Conservation (phyloP, 2,329 filamentous ascomycete species). For the Penicillium sp. region DNA sequence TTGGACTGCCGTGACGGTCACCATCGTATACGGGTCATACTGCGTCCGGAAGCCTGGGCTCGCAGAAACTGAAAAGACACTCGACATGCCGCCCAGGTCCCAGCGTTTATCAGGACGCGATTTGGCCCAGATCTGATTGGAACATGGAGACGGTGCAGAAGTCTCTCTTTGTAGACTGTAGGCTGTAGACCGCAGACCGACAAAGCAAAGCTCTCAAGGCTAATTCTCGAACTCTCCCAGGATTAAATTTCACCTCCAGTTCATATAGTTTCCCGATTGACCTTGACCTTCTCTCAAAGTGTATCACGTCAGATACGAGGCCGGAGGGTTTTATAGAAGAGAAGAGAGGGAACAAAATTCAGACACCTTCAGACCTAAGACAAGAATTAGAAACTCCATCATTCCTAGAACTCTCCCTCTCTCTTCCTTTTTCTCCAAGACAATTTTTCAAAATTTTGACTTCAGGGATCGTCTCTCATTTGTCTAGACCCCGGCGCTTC, state of each 20-base stretch:
- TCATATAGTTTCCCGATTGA: conserved; percentile 4
- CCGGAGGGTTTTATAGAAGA: background rate
- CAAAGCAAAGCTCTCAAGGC: background rate
- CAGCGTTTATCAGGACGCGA: background rate
- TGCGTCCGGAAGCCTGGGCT: background rate
- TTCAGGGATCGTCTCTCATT: conserved; percentile 4
- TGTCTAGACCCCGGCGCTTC: conserved; percentile 8
- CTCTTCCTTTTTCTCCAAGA: background rate
- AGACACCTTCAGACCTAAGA: no score
- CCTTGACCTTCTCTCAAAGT: background rate
- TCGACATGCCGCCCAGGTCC: conserved; percentile 5
- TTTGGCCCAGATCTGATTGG: background rate
- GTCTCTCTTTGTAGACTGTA: background rate
- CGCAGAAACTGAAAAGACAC: background rate
- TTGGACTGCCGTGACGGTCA: conserved; percentile 4
- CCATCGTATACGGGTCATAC: background rate
- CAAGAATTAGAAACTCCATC: background rate
- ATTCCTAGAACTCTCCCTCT: no score
- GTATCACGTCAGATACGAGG: conserved; percentile 5
- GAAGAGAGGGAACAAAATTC: background rate
- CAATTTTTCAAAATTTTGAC: background rate
- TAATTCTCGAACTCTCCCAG: background rate
- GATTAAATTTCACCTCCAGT: background rate
- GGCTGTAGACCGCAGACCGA: background rate
- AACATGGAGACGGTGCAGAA: conserved; percentile 4